Evolutionary conservation across 2,329 filamentous ascomycete species (phyloP).

Genomic region (Nothophaeocryptopus gaeumannii): DNA sequence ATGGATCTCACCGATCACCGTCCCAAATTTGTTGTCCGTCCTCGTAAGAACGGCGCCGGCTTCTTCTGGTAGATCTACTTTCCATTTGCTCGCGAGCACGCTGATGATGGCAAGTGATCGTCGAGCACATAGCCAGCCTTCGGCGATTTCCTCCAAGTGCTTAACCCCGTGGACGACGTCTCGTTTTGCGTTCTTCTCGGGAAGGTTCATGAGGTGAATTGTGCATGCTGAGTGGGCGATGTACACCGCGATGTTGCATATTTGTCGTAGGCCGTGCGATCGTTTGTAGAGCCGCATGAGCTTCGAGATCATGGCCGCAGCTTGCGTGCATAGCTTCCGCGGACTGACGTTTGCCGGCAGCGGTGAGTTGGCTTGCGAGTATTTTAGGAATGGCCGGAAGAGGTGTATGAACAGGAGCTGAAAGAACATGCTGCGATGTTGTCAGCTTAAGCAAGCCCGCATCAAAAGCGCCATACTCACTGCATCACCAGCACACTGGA

Average conservation of each 20-base stretch:
- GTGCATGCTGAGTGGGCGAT: slow-evolving; percentile 93
- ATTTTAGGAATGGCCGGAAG: slow-evolving; percentile 92
- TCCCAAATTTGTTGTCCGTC: slow-evolving; percentile 76
- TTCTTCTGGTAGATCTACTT: slow-evolving; percentile 80
- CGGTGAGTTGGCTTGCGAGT: slow-evolving; percentile 75
- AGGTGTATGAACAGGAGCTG: slow-evolving; percentile 93
- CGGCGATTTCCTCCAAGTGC: slow-evolving; percentile 91
- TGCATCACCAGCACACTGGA: slow-evolving; percentile 82
- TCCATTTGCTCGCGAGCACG: slow-evolving; percentile 84
- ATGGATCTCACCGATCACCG: slow-evolving; percentile 60
- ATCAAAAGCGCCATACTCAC: slow-evolving; percentile 57
- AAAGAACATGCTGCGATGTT: slow-evolving; percentile 78
- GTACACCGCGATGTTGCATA: slow-evolving; percentile 95
- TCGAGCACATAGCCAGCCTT: slow-evolving; percentile 88
- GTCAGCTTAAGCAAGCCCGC: slow-evolving; percentile 24
- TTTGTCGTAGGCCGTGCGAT: slow-evolving; percentile 83
- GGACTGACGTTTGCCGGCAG: slow-evolving; percentile 85
- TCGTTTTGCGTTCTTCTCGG: slow-evolving; percentile 83
- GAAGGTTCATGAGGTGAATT: slow-evolving; percentile 88
- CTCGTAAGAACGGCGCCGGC: slow-evolving; percentile 72
- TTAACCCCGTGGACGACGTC: slow-evolving; percentile 89
- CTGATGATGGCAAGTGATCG: slow-evolving; percentile 82
- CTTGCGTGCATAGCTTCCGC: slow-evolving; percentile 83
- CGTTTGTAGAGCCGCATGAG: slow-evolving; percentile 93
- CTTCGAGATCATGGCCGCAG: slow-evolving; percentile 86